Evolutionary conservation across 495 filamentous ascomycete genomes (phyloP).

Genomic region (Penicillium egyptiacum): DNA sequence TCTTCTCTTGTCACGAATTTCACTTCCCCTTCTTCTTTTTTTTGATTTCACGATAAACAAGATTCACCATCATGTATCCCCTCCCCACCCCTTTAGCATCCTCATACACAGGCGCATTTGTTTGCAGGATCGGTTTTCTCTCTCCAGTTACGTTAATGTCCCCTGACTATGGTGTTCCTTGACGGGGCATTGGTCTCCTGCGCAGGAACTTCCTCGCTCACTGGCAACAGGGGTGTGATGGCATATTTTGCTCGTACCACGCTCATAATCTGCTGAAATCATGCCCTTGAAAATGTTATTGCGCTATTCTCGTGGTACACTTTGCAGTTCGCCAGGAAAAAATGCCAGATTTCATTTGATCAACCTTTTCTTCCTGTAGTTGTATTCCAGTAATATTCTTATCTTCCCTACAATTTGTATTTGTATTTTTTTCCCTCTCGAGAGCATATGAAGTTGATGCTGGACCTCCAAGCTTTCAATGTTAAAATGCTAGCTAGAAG

Average conservation of each 20-base stretch:
- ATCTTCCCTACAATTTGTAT: not conserved
- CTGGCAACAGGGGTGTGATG: slow-evolving; percentile 19
- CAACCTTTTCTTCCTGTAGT: slow-evolving; percentile 1
- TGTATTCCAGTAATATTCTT: not conserved
- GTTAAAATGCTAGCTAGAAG: not conserved
- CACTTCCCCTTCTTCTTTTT: slow-evolving; percentile 23
- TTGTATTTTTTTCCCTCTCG: not conserved
- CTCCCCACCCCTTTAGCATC: slow-evolving; percentile 36
- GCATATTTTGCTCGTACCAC: slow-evolving; percentile 10
- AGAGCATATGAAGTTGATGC: not conserved
- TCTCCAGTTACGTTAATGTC: slow-evolving; percentile 34
- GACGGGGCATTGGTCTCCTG: slow-evolving; percentile 14
- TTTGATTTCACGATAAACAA: slow-evolving; percentile 52
- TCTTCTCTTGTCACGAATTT: slow-evolving; percentile 25
- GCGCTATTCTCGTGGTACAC: slow-evolving; percentile 19
- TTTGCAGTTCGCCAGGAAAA: slow-evolving; percentile 26
- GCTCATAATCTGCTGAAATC: slow-evolving; percentile 7
- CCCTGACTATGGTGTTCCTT: slow-evolving; percentile 16
- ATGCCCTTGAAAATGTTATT: slow-evolving; percentile 21
- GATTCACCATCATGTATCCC: slow-evolving; percentile 63
- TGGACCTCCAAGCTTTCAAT: not conserved
- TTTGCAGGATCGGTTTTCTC: slow-evolving; percentile 38
- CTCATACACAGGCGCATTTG: slow-evolving; percentile 50
- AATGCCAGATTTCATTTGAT: slow-evolving; percentile 13
- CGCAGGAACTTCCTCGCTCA: slow-evolving; percentile 14